phyloP scores from a whole-genome alignment of 1,139 yeast species.

The Scheffersomyces titani region DNA sequence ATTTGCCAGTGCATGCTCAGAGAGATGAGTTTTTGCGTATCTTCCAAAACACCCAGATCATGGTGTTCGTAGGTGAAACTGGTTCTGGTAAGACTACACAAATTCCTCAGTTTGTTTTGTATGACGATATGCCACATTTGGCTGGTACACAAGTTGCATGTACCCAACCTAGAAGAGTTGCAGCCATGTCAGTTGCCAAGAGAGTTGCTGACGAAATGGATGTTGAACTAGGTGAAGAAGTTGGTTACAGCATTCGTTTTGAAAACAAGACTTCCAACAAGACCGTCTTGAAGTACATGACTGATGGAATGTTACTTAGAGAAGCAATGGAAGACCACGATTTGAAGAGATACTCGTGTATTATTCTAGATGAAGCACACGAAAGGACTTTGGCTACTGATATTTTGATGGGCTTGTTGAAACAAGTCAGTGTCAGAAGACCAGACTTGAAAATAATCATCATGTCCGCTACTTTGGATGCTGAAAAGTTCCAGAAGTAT shows the following conservation, averaged over 20 bases:
- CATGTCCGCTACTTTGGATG: conserved; percentile 98
- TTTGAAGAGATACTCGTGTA: conserved; percentile 77
- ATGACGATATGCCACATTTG: conserved; percentile 87
- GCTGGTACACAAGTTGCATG: conserved; percentile 84
- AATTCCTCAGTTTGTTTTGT: conserved; percentile 92
- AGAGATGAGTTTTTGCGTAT: conserved; percentile 81
- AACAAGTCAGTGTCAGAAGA: conserved; percentile 76
- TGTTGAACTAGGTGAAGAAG: conserved; percentile 86
- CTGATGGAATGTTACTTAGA: conserved; percentile 96
- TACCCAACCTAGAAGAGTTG: conserved; percentile 97
- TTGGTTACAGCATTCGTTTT: conserved; percentile 90
- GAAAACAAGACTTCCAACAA: conserved; percentile 82
- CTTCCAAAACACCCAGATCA: conserved; percentile 85
- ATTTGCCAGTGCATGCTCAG: conserved; percentile 92
- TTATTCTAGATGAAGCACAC: conserved; percentile 96
- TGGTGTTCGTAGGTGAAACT: conserved; percentile 98
- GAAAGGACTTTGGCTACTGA: conserved; percentile 97
- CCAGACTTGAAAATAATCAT: conserved; percentile 88
- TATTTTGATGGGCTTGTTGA: conserved; percentile 91
- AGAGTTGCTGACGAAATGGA: conserved; percentile 98
- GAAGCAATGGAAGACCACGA: conserved; percentile 98
- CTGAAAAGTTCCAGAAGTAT: conserved; percentile 90
- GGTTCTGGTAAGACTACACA: conserved; percentile 98
- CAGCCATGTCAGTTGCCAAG: conserved; percentile 96
- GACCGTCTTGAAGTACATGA: conserved; percentile 92